phyloP scores from a whole-genome alignment of 116 monocot genomes.

The Papilionanthe hybrid region DNA sequence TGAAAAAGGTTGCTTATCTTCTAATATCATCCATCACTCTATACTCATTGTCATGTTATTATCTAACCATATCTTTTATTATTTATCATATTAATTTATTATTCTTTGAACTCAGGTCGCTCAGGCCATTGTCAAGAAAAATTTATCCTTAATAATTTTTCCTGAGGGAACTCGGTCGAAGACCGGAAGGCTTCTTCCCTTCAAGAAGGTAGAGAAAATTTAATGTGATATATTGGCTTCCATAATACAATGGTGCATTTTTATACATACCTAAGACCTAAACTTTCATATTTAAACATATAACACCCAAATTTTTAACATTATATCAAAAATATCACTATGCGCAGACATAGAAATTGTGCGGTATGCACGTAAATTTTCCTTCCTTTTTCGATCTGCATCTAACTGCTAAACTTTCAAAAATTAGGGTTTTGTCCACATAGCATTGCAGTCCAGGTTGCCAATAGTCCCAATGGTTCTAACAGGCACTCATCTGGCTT shows the following conservation, averaged over 20 bases:
- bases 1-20: slow-evolving; percentile 33
- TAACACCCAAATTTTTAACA: no score
- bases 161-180: slow-evolving; percentile 64
- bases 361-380: no score
- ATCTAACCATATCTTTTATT: no score
- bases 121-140: slow-evolving; percentile 35
- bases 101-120: slow-evolving; percentile 27
- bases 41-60: not conserved
- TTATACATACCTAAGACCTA: no score
- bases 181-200: slow-evolving; percentile 58
- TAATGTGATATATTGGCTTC: not conserved
- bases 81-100: not conserved
- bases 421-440: slow-evolving; percentile 55
- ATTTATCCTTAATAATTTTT: slow-evolving; percentile 59
- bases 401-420: not conserved
- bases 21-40: no score
- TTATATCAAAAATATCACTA: no score
- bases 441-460: slow-evolving; percentile 40
- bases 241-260: no score
- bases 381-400: not conserved
- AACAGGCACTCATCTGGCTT: slow-evolving; percentile 48
- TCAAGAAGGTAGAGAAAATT: slow-evolving; percentile 52
- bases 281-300: no score
- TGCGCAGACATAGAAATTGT: no score
- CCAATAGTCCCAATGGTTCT: slow-evolving; percentile 56